Base-by-base conservation (phyloP, 805 yeast species). In the Wickerhamiella shivajii region DNA sequence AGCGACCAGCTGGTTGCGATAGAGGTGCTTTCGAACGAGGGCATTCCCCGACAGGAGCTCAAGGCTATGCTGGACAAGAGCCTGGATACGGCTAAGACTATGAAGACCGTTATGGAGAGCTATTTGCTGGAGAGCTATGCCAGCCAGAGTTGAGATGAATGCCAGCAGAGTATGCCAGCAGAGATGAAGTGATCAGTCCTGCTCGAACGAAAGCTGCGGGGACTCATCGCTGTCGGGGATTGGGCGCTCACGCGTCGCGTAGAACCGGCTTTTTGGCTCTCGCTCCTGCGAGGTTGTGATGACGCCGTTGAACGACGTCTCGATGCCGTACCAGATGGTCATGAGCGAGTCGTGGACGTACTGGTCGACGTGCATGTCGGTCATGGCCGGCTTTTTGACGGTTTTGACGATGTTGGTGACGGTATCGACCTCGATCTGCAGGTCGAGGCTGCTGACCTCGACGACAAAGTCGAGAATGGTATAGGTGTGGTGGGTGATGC, bases 121-220 rank as follows among this genome's bases (percentile, higher is more conserved):
- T 43, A 39, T 31, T 25, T 47, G 1, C 36, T 47, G 3, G 51
- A 47, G 34, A 47, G 44, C 38, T 46, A 46, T 25, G 44, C 39
- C 5, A 26, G 19, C n/a, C n/a, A n/a, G n/a, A n/a, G n/a, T n/a
- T n/a, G n/a, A n/a, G n/a, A n/a, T n/a, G n/a, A n/a, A n/a, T n/a
- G n/a, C n/a, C n/a, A n/a, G n/a, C n/a, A n/a, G n/a, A n/a, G n/a
- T n/a, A n/a, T n/a, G n/a, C n/a, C n/a, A n/a, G n/a, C n/a, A n/a
- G n/a, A n/a, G n/a, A n/a, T n/a, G n/a, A n/a, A n/a, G n/a, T n/a
- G n/a, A n/a, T n/a, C n/a, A n/a, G n/a, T n/a, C n/a, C n/a, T n/a
- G n/a, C n/a, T n/a, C n/a, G n/a, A n/a, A n/a, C n/a, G n/a, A n/a
- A n/a, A n/a, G n/a, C n/a, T n/a, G n/a, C n/a, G n/a, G n/a, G n/a